Evolutionary conservation across 2,329 filamentous ascomycete species (phyloP), one percentile per base, ranked within the genome.

Genomic region (Scedosporium dehoogii): DNA sequence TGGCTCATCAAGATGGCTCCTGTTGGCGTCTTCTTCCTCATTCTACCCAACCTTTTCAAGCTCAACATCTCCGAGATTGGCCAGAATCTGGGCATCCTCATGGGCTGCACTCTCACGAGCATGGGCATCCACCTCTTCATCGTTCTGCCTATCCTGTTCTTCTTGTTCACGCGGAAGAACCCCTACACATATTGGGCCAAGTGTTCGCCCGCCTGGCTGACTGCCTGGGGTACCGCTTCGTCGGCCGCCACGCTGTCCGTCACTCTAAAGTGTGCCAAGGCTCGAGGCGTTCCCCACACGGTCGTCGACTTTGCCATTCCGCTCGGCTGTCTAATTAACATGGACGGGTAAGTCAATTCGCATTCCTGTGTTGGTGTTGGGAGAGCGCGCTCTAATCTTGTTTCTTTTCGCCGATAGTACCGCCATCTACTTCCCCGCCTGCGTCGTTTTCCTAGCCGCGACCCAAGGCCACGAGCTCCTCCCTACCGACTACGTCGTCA

Each of bases 341-440:
- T 81, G 79, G 79, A 81, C 62, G 79, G 76, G 59, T 60, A 53
- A 53, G 59, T 53, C 69, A 16, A 12, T 72, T 63, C 65, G 70
- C 10, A 38, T 38, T 14, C 33, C 10, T 38, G 33, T 14, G 33
- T 12, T 38, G 3, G 33, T 12, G 63, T 21, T 18, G 7, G 12
- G 33, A 38, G 3, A n/a, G n/a, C n/a, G 33, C 33, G 55, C 42
- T 6, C 63, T 68, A 29, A 67, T 62, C 42, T 55, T 21, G 59
- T 62, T 21, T 67, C 65, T 33, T 18, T 18, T 48, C 42, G 71
- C 23, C n/a, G 23, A 16, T 75, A 60, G 59, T n/a, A 82, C 80
- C 2, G 79, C 80, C 42, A 82, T 83, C 62, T 82, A 83, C 69
- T 81, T 82, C 66, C 81, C 81, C 3, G 75, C 79, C 9, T 78